phyloP scores from a whole-genome alignment of 768 basidiomycete genomes.

The Serendipita sp. region DNA sequence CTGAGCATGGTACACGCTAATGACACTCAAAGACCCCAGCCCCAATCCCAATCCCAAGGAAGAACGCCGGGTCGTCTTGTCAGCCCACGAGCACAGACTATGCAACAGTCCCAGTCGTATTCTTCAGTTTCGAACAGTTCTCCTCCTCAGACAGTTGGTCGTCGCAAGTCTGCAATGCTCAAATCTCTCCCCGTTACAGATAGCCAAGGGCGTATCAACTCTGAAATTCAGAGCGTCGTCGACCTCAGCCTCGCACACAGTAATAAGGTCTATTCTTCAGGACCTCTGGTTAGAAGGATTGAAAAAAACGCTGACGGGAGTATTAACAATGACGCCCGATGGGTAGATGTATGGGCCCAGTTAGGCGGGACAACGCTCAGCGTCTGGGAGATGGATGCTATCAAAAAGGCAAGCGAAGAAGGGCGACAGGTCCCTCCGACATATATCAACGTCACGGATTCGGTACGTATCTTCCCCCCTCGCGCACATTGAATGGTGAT shows the following conservation, averaged over 20 bases:
- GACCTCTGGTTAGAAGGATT: constrained; percentile 58
- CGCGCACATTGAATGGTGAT: constrained; percentile 8
- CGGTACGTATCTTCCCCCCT: constrained; percentile 42
- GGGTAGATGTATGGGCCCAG: constrained; percentile 82
- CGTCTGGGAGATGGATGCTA: constrained; percentile 81
- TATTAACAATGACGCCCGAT: constrained; percentile 57
- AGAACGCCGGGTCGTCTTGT: neutral
- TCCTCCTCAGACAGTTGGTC: neutral
- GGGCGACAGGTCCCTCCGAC: constrained; percentile 73
- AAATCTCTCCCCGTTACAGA: neutral
- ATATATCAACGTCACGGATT: constrained; percentile 80
- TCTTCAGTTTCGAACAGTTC: neutral
- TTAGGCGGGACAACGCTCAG: constrained; percentile 78
- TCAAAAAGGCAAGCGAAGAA: constrained; percentile 67
- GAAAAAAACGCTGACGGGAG: constrained; percentile 69
- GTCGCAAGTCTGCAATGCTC: neutral
- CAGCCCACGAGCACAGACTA: neutral
- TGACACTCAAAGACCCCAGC: neutral
- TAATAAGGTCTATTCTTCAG: constrained; percentile 78
- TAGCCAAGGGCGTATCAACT: constrained; percentile 30
- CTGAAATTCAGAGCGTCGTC: constrained; percentile 70
- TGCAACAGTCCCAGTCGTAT: neutral
- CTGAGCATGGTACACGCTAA: neutral
- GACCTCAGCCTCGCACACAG: constrained; percentile 59
- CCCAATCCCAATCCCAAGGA: neutral